Conservation (phyloP, 441 rosid species). For the Manihot esculenta region DNA sequence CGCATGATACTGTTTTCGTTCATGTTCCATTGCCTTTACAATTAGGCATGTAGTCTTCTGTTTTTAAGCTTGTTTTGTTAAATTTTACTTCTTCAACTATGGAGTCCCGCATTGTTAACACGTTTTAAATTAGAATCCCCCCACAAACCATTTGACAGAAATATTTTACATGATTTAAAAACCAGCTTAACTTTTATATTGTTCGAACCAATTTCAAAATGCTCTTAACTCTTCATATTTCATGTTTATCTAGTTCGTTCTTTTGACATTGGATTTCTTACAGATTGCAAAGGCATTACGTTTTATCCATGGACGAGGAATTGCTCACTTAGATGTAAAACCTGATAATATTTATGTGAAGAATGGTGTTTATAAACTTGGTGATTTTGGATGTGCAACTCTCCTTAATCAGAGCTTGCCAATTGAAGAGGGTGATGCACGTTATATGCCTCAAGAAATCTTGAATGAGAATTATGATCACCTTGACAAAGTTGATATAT, state of each 20-base stretch:
- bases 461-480: constrained; percentile 78
- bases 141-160: background rate
- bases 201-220: background rate
- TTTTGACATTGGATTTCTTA: constrained; percentile 17
- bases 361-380: constrained; percentile 76
- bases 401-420: constrained; percentile 74
- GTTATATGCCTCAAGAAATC: constrained; percentile 97
- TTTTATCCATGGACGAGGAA: constrained; percentile 71
- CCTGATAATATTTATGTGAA: constrained; percentile 90
- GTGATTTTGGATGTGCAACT: constrained; percentile 96
- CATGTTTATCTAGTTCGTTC: background rate
- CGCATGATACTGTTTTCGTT: background rate
- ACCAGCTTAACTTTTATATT: background rate
- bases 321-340: constrained; percentile 92
- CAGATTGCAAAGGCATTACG: constrained; percentile 86
- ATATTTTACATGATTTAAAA: background rate
- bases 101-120: background rate
- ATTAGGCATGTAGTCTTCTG: background rate
- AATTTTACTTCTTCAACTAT: background rate
- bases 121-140: background rate
- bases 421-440: constrained; percentile 95
- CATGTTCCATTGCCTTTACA: too few relatives aligned
- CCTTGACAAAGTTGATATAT: constrained; percentile 87
- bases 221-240: background rate
- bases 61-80: background rate